Conservation (phyloP, 192 early-diverging fungal species). For the Anaeromyces robustus region DNA sequence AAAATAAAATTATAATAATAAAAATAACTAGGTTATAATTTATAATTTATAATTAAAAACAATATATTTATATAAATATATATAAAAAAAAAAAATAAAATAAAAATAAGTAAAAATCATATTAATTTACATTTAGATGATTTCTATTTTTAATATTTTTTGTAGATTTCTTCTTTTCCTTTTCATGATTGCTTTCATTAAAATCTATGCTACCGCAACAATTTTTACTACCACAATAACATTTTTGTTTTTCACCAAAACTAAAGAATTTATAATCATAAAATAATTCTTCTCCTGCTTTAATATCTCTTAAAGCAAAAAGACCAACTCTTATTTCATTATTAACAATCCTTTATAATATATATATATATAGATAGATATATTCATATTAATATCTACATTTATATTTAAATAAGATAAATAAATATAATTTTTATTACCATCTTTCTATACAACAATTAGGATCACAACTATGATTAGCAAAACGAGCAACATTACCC, state of each 20-base stretch:
- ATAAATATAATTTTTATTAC: slow-evolving; percentile 32
- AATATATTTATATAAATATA: too few relatives aligned
- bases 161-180: too few relatives aligned
- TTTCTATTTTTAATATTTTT: too few relatives aligned
- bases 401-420: too few relatives aligned
- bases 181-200: too few relatives aligned
- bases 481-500: slow-evolving; percentile 66
- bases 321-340: slow-evolving; percentile 61
- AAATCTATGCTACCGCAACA: slow-evolving; percentile 43
- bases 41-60: too few relatives aligned
- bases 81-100: too few relatives aligned
- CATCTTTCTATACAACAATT: slow-evolving; percentile 86
- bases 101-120: too few relatives aligned
- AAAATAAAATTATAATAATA: too few relatives aligned
- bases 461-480: slow-evolving; percentile 71
- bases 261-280: slow-evolving; percentile 74
- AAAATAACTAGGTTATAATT: too few relatives aligned
- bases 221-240: slow-evolving; percentile 46
- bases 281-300: slow-evolving; percentile 46
- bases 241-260: slow-evolving; percentile 48
- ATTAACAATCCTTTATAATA: slow-evolving; percentile 26
- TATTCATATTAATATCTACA: too few relatives aligned
- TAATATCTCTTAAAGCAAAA: slow-evolving; percentile 54
- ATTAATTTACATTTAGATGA: too few relatives aligned
- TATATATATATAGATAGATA: background rate